These are phyloP conservation scores for Aspergillus pseudoterreus DNA, from an alignment of 2,329 filamentous ascomycete genomes.

Conservation along the genomic window DNA sequence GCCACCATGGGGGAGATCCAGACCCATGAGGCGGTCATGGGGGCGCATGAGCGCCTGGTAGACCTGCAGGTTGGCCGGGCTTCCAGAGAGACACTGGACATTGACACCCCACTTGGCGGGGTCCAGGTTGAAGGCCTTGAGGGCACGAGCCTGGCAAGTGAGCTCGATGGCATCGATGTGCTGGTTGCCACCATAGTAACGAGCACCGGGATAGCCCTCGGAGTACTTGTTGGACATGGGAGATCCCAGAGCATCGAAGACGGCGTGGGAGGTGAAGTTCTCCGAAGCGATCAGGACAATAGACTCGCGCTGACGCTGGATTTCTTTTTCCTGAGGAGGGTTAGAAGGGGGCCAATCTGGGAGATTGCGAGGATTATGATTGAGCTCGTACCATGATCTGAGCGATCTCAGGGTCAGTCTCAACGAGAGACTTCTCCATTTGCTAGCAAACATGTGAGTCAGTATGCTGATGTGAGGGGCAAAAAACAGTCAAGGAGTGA, in stretches of 20 bases:
- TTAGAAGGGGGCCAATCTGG: slow-evolving; percentile 21
- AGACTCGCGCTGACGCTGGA: slow-evolving; percentile 95
- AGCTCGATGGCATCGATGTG: slow-evolving; percentile 96
- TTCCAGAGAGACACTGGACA: slow-evolving; percentile 89
- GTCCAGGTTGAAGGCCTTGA: slow-evolving; percentile 85
- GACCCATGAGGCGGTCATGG: slow-evolving; percentile 93
- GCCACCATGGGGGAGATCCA: slow-evolving; percentile 93
- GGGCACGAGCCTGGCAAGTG: slow-evolving; percentile 89
- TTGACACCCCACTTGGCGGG: slow-evolving; percentile 95
- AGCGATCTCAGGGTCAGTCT: slow-evolving; percentile 90
- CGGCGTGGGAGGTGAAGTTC: slow-evolving; percentile 97
- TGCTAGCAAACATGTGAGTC: slow-evolving; percentile 58
- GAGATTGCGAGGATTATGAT: not conserved
- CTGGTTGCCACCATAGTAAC: slow-evolving; percentile 99
- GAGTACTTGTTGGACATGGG: slow-evolving; percentile 99
- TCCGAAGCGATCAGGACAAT: slow-evolving; percentile 98
- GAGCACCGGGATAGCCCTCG: slow-evolving; percentile 94
- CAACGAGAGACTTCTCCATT: slow-evolving; percentile 90
- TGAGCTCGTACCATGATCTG: slow-evolving; percentile 78
- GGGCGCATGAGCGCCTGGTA: slow-evolving; percentile 93
- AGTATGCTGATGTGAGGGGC: slow-evolving; percentile 9
- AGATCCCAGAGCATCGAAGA: slow-evolving; percentile 93
- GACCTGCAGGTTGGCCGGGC: slow-evolving; percentile 94
- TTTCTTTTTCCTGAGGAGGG: slow-evolving; percentile 70
- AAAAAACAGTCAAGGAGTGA: slow-evolving; percentile 17